Base-by-base conservation (phyloP, 2,329 filamentous ascomycete species). In the Penicillium sclerotiorum region DNA sequence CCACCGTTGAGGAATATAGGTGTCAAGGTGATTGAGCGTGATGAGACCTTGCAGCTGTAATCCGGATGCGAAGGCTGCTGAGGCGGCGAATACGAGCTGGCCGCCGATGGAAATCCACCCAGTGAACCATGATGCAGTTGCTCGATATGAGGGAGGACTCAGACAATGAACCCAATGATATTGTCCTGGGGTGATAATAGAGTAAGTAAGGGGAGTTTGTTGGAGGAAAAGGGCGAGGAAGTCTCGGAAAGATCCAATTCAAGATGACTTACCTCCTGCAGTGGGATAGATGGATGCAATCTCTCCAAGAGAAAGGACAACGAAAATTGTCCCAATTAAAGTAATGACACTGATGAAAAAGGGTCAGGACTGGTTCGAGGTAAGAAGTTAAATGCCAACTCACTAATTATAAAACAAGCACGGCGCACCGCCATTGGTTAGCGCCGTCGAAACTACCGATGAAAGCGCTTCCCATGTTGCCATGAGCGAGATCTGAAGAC, bases 381-480 rank as follows among this genome's bases (percentile, higher is more conserved):
- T 37, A 3, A n/a, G n/a, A 9, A 20, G 12, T 8, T 7, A n/a
- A 11, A 3, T 13, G 4, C n/a, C 8, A 12, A 47, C 57, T 35
- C 17, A 59, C 57, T 59, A 59, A 50, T 59, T 59, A 37, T 58
- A 59, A 23, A 59, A 58, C 3, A 59, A 35, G 39, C 57, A 59
- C 12, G 57, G 50, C 8, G 77, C 73, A 25, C 77, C 76, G 0
- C 77, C 77, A 36, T 70, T 75, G 2, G 68, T 67, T 23, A 79
- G 54, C 1, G 76, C 77, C 68, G 57, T 54, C 11, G 45, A 70
- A 9, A 80, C 67, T 4, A 80, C 77, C 1, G 72, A 73, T 0
- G 73, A 73, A 3, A 79, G 59, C 1, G 77, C 77, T 47, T 80
- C 77, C 77, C 77, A 80, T 8, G 77, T 79, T 30, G 72, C 77